Percentiles rank a stretch among this genome's conserved stretches.
Evolutionary conservation across 2,329 filamentous ascomycete species (phyloP).

Genomic region (Xylariaceae sp.): DNA sequence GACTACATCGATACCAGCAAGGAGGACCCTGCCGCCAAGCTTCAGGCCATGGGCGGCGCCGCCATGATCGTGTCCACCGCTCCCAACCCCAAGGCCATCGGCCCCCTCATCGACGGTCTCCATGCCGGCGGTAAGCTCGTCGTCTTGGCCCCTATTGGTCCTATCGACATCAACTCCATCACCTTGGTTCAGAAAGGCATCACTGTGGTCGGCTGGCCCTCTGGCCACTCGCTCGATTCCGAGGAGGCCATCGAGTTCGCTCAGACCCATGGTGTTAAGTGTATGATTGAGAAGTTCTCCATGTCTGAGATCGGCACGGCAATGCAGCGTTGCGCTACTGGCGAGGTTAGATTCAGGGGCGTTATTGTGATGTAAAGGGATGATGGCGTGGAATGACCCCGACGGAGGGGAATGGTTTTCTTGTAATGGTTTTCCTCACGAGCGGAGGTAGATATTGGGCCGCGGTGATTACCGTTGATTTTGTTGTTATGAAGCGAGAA

Average conservation of each 20-base stretch:
- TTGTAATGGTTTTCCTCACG: not conserved
- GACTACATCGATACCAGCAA: constrained; percentile 43
- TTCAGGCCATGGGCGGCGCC: constrained; percentile 15
- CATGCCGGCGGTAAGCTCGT: constrained; percentile 21
- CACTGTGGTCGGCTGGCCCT: constrained; percentile 19
- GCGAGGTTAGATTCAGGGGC: not conserved
- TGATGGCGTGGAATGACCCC: not conserved
- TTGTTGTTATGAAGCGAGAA: not conserved
- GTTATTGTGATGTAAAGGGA: not conserved
- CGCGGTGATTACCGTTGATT: not conserved
- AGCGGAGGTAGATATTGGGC: not conserved
- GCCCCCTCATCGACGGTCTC: constrained; percentile 18
- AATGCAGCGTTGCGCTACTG: constrained; percentile 17
- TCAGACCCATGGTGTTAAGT: constrained; percentile 9
- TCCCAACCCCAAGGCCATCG: constrained; percentile 7
- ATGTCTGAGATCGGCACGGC: constrained; percentile 6
- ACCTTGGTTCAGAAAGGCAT: constrained; percentile 15
- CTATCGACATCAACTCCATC: constrained; percentile 6
- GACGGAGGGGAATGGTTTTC: not conserved
- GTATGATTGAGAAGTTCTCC: constrained; percentile 17
- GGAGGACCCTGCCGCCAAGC: constrained; percentile 9
- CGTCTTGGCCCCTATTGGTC: constrained; percentile 15
- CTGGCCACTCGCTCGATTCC: constrained; percentile 8
- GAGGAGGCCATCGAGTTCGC: constrained; percentile 19
- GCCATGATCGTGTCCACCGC: constrained; percentile 14